Conservation (phyloP, 179 eudicot genomes). For the Amaranthus tricolor region DNA sequence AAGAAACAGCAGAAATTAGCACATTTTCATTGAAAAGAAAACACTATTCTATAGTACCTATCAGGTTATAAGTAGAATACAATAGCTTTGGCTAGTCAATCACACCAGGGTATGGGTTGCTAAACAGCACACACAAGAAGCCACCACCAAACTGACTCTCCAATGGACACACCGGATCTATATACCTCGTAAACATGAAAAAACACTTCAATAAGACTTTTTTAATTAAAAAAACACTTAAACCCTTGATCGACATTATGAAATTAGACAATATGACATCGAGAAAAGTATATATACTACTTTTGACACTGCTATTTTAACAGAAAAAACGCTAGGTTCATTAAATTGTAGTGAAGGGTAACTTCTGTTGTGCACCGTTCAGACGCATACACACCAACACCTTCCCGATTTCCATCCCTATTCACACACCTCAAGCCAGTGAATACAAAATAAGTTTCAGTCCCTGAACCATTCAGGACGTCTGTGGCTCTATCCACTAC, state of each 20-base stretch:
- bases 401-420: slow-evolving; percentile 10
- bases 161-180: background rate
- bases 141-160: background rate
- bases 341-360: background rate
- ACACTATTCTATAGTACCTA: background rate
- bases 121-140: background rate
- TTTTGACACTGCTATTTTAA: slow-evolving; percentile 8
- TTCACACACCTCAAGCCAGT: slow-evolving; percentile 16
- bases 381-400: background rate
- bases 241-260: slow-evolving; percentile 2
- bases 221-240: background rate
- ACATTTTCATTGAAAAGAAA: too few species aligned
- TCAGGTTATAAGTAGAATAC: background rate
- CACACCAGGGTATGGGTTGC: background rate
- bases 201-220: background rate
- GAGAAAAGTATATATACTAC: background rate
- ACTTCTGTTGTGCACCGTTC: background rate
- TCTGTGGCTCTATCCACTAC: slow-evolving; percentile 17
- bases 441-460: slow-evolving; percentile 11
- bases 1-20: too few species aligned
- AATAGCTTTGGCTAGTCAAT: background rate
- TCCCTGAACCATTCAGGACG: slow-evolving; percentile 16
- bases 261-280: slow-evolving; percentile 11
- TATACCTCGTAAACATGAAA: slow-evolving; percentile 1
- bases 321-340: slow-evolving; percentile 12